phyloP scores from a whole-genome alignment of 345 rosid species.

The Lumnitzera littorea region DNA sequence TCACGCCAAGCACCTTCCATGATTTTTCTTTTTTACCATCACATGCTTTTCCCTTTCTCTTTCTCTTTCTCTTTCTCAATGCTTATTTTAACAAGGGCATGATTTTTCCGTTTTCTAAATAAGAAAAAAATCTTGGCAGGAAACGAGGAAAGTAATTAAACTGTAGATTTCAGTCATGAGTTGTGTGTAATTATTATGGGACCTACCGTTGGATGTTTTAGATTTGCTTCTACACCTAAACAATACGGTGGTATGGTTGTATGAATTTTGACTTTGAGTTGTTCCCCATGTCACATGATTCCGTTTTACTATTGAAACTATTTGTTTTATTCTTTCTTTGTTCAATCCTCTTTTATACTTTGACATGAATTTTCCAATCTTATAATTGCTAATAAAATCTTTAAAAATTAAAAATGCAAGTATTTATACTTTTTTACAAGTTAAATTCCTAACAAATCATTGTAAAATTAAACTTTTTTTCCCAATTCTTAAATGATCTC shows the following conservation, averaged over 20 bases:
- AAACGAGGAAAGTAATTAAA: not conserved
- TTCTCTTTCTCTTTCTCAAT: not conserved
- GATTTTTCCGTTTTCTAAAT: not conserved
- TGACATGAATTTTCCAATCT: too few species aligned
- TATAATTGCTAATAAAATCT: too few species aligned
- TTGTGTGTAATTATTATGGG: constrained; percentile 2
- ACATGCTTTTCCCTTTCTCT: constrained; percentile 9
- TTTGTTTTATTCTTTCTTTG: too few species aligned
- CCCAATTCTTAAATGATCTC: too few species aligned
- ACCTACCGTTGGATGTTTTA: constrained; percentile 12
- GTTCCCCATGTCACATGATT: too few species aligned
- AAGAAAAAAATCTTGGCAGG: not conserved
- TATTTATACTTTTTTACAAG: too few species aligned
- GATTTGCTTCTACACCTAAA: constrained; percentile 3
- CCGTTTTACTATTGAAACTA: too few species aligned
- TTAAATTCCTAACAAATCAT: too few species aligned
- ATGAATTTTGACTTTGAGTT: too few species aligned
- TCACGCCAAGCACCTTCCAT: constrained; percentile 33
- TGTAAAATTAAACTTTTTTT: too few species aligned
- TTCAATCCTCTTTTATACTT: too few species aligned
- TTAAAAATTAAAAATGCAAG: too few species aligned
- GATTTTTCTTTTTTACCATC: constrained; percentile 2
- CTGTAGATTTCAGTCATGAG: not conserved
- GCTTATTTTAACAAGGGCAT: not conserved
- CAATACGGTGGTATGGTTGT: not conserved